Percentiles rank a stretch among this genome's conserved stretches.
These are phyloP conservation scores for Craterostigma plantagineum DNA, from an alignment of 257 asterid species.

Conservation along the genomic window DNA sequence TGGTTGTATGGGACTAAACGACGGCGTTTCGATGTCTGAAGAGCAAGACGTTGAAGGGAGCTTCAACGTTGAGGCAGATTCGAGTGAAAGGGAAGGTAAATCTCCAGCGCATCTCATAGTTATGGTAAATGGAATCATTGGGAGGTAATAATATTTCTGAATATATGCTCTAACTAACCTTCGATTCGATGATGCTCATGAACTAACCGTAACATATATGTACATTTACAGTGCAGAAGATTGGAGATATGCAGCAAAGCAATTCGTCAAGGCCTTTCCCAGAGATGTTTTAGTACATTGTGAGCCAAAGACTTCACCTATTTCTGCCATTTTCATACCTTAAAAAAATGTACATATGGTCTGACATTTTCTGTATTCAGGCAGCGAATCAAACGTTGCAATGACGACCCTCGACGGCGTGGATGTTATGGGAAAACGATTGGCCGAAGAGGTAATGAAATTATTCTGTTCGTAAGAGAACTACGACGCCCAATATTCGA, in stretches of 20 bases:
- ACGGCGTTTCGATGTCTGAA: constrained; percentile 28
- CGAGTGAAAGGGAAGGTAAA: constrained; percentile 11
- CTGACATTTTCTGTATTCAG: too few species aligned
- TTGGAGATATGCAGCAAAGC: constrained; percentile 78
- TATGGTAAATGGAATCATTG: constrained; percentile 85
- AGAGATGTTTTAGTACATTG: constrained; percentile 65
- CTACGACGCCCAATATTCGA: constrained; percentile 33
- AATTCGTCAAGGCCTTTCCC: constrained; percentile 62
- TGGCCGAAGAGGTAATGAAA: constrained; percentile 71
- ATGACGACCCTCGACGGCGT: constrained; percentile 75
- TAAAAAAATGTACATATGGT: too few species aligned
- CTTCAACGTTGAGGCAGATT: constrained; percentile 29
- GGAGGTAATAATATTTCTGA: constrained; percentile 26
- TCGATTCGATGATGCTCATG: too few species aligned
- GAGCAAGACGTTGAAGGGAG: constrained; percentile 22
- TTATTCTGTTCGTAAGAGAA: constrained; percentile 70
- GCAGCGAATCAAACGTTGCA: constrained; percentile 62
- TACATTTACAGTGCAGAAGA: constrained; percentile 47
- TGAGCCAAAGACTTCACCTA: constrained; percentile 18
- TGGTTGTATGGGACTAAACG: constrained; percentile 28
- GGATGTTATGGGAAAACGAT: constrained; percentile 77
- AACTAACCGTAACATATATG: neutral
- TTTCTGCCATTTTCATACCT: constrained; percentile 1
- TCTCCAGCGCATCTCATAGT: constrained; percentile 42
- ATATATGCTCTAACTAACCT: neutral